A percentile compares a stretch with the other conserved stretches of the same genome.
phyloP scores from a whole-genome alignment of 1,284 basidiomycete species.

The Pseudozyma pruni region DNA sequence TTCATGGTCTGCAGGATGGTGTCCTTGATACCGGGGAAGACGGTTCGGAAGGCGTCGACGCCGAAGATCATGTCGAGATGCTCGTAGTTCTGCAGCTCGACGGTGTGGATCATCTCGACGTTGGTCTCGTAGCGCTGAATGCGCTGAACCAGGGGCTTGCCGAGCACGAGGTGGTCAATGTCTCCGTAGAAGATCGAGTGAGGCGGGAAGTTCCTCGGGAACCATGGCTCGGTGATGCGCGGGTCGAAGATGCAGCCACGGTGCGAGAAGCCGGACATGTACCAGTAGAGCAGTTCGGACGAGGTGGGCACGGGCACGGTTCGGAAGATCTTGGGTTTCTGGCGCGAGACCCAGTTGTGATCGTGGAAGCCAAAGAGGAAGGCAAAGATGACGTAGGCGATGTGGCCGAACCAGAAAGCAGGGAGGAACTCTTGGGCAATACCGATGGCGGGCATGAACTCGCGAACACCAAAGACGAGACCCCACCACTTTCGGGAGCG shows the following conservation, averaged over 20 bases:
- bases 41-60: slow-evolving; percentile 60
- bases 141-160: slow-evolving; percentile 64
- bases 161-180: slow-evolving; percentile 64
- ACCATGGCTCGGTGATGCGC: slow-evolving; percentile 62
- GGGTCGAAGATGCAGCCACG: slow-evolving; percentile 68
- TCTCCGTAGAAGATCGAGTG: slow-evolving; percentile 64
- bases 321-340: slow-evolving; percentile 67
- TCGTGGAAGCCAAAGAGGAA: slow-evolving; percentile 67
- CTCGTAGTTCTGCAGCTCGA: slow-evolving; percentile 65
- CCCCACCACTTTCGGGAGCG: slow-evolving; percentile 65
- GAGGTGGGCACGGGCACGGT: slow-evolving; percentile 61
- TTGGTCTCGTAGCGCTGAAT: slow-evolving; percentile 61
- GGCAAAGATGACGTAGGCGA: slow-evolving; percentile 64
- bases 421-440: slow-evolving; percentile 60
- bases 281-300: slow-evolving; percentile 66
- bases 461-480: slow-evolving; percentile 61
- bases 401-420: slow-evolving; percentile 63
- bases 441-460: slow-evolving; percentile 63
- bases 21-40: slow-evolving; percentile 65
- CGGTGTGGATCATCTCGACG: slow-evolving; percentile 65
- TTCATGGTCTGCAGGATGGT: slow-evolving; percentile 63
- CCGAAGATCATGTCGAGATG: slow-evolving; percentile 66
- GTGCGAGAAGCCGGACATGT: slow-evolving; percentile 64
- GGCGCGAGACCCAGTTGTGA: slow-evolving; percentile 63
- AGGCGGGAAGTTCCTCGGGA: slow-evolving; percentile 63